Base-by-base conservation (phyloP, 2,329 filamentous ascomycete genomes). In the Cladorrhinum sp. region DNA sequence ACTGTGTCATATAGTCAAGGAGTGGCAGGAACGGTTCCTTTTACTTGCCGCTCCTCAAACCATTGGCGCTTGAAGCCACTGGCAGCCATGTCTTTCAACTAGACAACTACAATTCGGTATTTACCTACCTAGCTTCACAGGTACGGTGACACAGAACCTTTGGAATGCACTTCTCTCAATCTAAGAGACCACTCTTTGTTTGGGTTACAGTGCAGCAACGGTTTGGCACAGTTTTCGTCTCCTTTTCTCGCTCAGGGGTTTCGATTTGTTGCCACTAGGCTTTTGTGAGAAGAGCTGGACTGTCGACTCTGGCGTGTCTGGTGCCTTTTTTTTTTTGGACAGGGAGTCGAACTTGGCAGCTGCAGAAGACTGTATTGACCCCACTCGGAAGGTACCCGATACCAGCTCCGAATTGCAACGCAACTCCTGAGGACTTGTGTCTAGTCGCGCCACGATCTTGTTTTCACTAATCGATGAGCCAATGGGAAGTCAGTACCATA, bases 281-380 rank as follows among this genome's bases (percentile, higher is more conserved):
- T 45, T 45, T 18, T 45, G 32, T n/a, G n/a, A 45, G 41, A 45
- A 45, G 16, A 45, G 41, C 41, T 45, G 41, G 41, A 45, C 41
- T 45, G 16, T 45, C n/a, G 4, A 18, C n/a, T 45, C 16, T 45
- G 41, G 41, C 41, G 32, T 16, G n/a, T n/a, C n/a, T n/a, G n/a
- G n/a, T n/a, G 18, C 41, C 41, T n/a, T n/a, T n/a, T n/a, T n/a
- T 8, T 50, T 50, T 50, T 50, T 50, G 16, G 20, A 24, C 32
- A 45, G 53, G 49, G 20, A 55, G 25, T 48, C 45, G 36, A 57
- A 53, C 62, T 66, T 64, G 65, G 65, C 59, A 64, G 59, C 55
- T 63, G 59, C 36, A 41, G 52, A 18, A 50, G 59, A 29, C 48
- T 29, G 18, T 52, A 29, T 24, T 25, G 7, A 50, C 36, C 29